A percentile compares a stretch with the other conserved stretches of the same genome.
phyloP scores from a whole-genome alignment of 352 stramenopile genomes.

The Phytophthora ohioensis region DNA sequence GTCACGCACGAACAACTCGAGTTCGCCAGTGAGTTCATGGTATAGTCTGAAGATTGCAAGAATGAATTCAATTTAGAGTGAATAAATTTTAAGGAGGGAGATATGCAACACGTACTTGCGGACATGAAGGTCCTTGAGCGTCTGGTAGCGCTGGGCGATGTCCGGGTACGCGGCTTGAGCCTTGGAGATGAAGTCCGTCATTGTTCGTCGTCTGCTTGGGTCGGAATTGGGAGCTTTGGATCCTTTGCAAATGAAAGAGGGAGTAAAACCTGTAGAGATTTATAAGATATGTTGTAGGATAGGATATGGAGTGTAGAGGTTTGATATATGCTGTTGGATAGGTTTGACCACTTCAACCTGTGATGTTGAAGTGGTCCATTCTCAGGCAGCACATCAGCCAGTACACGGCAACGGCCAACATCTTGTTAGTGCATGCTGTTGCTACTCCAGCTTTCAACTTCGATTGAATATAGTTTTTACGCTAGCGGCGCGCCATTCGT shows the following conservation, averaged over 20 bases:
- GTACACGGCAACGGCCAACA: too few relatives aligned
- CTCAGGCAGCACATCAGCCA: too few relatives aligned
- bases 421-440: not conserved
- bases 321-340: not conserved
- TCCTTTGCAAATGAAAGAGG: slow-evolving; percentile 23
- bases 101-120: slow-evolving; percentile 73
- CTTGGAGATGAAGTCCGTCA: slow-evolving; percentile 88
- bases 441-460: too few relatives aligned
- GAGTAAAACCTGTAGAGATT: slow-evolving; percentile 4
- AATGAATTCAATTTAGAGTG: not conserved
- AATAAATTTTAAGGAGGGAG: not conserved
- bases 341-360: not conserved
- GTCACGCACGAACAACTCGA: slow-evolving; percentile 94
- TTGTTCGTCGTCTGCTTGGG: slow-evolving; percentile 8
- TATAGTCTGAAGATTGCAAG: slow-evolving; percentile 86
- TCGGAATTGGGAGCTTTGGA: slow-evolving; percentile 23
- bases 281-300: not conserved
- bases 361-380: not conserved
- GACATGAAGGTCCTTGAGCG: slow-evolving; percentile 91
- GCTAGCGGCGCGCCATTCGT: not conserved
- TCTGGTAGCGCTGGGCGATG: slow-evolving; percentile 92
- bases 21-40: slow-evolving; percentile 96
- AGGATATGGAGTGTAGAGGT: not conserved
- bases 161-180: slow-evolving; percentile 93
- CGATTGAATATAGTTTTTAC: too few relatives aligned